Evolutionary conservation across 2,329 filamentous ascomycete species (phyloP).

Genomic region (Chrysosporium queenslandicum): DNA sequence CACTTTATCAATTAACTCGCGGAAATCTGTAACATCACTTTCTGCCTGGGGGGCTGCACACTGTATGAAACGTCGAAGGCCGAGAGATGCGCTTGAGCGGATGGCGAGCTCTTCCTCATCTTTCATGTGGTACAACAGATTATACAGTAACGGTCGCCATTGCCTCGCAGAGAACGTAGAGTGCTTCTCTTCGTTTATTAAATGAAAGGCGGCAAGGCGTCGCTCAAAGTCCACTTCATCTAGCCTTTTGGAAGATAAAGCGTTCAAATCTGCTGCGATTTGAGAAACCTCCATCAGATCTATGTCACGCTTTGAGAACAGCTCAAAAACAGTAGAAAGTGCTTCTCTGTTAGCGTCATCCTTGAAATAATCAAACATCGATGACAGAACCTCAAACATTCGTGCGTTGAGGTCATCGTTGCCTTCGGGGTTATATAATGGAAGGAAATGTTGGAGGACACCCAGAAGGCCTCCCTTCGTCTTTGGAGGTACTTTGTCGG

Average conservation of each 20-base stretch:
- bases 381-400: conserved; percentile 64
- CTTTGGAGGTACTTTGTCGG: conserved; percentile 67
- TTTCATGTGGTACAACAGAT: conserved; percentile 76
- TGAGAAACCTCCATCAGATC: conserved; percentile 53
- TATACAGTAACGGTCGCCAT: conserved; percentile 82
- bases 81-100: conserved; percentile 69
- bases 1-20: conserved; percentile 52
- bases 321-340: conserved; percentile 61
- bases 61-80: conserved; percentile 67
- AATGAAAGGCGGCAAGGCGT: conserved; percentile 64
- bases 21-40: conserved; percentile 35
- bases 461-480: conserved; percentile 72
- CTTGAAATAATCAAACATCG: conserved; percentile 82
- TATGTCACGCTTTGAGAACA: conserved; percentile 56
- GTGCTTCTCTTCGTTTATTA: conserved; percentile 56
- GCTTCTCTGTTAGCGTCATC: conserved; percentile 66
- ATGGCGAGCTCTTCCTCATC: conserved; percentile 84
- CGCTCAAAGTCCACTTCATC: conserved; percentile 83
- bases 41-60: conserved; percentile 42
- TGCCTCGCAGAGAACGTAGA: conserved; percentile 55
- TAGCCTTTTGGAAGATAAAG: conserved; percentile 59
- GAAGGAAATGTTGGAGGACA: conserved; percentile 71
- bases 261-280: conserved; percentile 71
- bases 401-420: conserved; percentile 50
- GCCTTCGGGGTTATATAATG: conserved; percentile 49